Evolutionary conservation across 164 flowering plant genomes (phyloP).

Genomic region (Sedum album): DNA sequence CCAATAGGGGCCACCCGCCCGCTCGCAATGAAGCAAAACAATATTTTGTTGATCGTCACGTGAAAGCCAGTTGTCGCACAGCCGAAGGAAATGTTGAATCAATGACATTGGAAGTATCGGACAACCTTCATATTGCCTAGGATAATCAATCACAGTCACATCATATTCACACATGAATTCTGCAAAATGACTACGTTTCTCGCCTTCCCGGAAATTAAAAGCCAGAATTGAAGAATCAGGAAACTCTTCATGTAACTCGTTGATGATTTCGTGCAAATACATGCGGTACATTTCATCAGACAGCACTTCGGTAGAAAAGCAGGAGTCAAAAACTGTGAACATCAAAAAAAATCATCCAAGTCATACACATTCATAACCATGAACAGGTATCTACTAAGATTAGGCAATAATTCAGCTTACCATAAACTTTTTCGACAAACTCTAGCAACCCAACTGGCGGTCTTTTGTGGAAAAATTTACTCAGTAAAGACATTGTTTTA

Average conservation of each 20-base stretch:
- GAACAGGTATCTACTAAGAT: background rate
- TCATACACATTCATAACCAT: background rate
- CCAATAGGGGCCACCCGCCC: conserved; percentile 99
- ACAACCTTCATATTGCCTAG: conserved; percentile 93
- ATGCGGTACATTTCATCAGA: conserved; percentile 74
- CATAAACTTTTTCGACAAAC: conserved; percentile 81
- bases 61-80: conserved; percentile 83
- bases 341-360: background rate
- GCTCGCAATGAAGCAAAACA: conserved; percentile 85
- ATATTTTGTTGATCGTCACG: conserved; percentile 61
- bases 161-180: conserved; percentile 75
- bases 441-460: conserved; percentile 98
- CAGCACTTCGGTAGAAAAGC: conserved; percentile 86
- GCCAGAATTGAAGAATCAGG: conserved; percentile 82
- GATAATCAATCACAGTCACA: conserved; percentile 86
- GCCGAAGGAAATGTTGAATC: conserved; percentile 84
- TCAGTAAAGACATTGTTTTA: conserved; percentile 50
- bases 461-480: conserved; percentile 85
- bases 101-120: conserved; percentile 80
- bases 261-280: conserved; percentile 73
- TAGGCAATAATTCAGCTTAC: conserved; percentile 26
- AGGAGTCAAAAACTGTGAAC: conserved; percentile 90
- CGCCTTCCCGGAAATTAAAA: conserved; percentile 90
- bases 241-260: conserved; percentile 73
- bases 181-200: conserved; percentile 80